phyloP scores from a whole-genome alignment of 148 eudicot genomes.

The Amaranthus cruentus region DNA sequence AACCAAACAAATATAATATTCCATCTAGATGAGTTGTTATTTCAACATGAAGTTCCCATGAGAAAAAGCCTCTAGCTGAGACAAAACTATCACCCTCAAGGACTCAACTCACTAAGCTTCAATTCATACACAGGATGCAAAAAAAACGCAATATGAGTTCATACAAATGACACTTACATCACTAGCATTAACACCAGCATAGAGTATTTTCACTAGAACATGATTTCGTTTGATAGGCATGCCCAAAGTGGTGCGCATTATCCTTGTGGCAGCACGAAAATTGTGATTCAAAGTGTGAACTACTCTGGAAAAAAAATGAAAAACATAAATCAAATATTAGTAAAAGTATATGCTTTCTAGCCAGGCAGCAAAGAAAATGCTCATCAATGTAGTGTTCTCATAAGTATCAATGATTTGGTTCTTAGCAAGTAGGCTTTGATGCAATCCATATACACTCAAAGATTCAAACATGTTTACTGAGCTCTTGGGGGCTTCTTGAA shows the following conservation, averaged over 20 bases:
- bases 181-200: slow-evolving; percentile 97
- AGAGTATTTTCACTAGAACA: slow-evolving; percentile 71
- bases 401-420: neutral
- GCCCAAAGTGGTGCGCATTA: slow-evolving; percentile 49
- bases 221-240: slow-evolving; percentile 67
- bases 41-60: neutral
- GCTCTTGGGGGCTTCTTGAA: neutral
- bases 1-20: neutral
- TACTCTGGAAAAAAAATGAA: slow-evolving; percentile 44
- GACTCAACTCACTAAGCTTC: neutral
- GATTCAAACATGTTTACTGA: neutral
- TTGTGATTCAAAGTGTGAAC: slow-evolving; percentile 83
- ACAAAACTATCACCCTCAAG: neutral
- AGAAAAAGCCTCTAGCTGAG: neutral
- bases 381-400: neutral
- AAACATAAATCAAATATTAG: slow-evolving; percentile 16
- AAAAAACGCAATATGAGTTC: neutral
- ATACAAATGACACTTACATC: slow-evolving; percentile 68
- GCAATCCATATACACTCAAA: neutral
- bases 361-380: neutral
- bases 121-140: neutral
- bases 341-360: neutral
- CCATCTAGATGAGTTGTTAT: neutral
- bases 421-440: neutral
- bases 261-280: slow-evolving; percentile 76